Conservation (phyloP, 305 asterid species). For the Fraxinus latifolia region DNA sequence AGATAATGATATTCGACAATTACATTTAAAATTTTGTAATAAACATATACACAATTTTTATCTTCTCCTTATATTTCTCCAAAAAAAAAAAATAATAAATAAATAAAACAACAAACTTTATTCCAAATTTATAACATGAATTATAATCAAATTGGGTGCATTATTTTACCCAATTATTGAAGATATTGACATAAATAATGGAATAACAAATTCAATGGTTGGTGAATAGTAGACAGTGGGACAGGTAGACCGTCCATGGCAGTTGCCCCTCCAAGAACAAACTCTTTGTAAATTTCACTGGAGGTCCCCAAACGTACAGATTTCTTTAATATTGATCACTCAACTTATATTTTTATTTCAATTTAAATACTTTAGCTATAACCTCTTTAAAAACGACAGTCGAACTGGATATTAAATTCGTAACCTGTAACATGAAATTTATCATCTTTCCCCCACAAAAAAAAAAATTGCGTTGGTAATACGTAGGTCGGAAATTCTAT, state of each 20-base stretch:
- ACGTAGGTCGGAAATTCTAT: background rate
- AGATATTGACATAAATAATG: background rate
- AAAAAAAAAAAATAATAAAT: background rate
- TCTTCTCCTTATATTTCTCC: background rate
- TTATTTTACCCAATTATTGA: background rate
- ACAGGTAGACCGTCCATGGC: background rate
- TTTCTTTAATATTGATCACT: background rate
- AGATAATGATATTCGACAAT: background rate
- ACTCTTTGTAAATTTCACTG: background rate
- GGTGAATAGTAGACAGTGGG: background rate
- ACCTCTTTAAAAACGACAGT: background rate
- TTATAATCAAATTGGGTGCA: background rate
- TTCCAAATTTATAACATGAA: background rate
- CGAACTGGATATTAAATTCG: background rate
- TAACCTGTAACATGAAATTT: background rate
- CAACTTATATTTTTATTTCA: background rate
- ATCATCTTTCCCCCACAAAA: background rate
- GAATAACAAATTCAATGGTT: background rate
- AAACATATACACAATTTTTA: background rate
- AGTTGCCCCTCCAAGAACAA: background rate
- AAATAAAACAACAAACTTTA: background rate
- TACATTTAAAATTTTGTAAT: background rate
- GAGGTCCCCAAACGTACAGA: background rate
- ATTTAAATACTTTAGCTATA: background rate
- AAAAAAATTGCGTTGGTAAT: background rate